Evolutionary conservation across 306 rosid species (phyloP), one percentile per base, ranked within the genome.

Genomic region (Luffa acutangula): DNA sequence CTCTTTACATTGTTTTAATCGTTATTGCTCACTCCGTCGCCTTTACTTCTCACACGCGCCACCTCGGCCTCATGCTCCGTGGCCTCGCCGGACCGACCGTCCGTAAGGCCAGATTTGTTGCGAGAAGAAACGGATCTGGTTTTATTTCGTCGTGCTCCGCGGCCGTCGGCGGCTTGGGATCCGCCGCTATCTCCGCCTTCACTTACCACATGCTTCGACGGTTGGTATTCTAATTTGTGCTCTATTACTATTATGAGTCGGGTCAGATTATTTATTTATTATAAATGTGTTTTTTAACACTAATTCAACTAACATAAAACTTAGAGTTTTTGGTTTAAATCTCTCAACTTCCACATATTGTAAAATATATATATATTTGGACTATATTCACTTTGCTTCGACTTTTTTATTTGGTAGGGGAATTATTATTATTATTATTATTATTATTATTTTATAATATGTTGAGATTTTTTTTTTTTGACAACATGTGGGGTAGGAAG

Each of bases 41-140:
- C 4, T 58, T 83, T 1, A 87, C 97, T n/a, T 87, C 90, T 48
- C 98, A 94, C 87, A 91, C 97, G 34, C 93, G 89, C 83, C 92
- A 92, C 43, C 88, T 94, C 0, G 91, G 93, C 37, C 90, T 92
- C 53, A 92, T 92, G 91, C 60, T 94, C 14, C 89, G 91, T 0
- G 76, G 88, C 80, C 89, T 89, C 84, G 84, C 90, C 0, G 87
- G 93, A 43, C 83, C 93, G 4, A 5, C 52, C 2, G 49, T 89
- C 0, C 83, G 75, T 52, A 81, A 83, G 56, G 7, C 76, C 75
- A 85, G 85, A 6, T 90, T 89, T 78, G 60, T 80, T 5, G 20
- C 75, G 1, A 78, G 97, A 33, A 89, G 85, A 34, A 82, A 74
- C 0, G 85, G 91, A 43, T 86, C 96, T 0, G 67, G 87, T 18